These are phyloP conservation scores for Penicillium daleae DNA, from an alignment of 495 filamentous ascomycete species.

Conservation along the genomic window DNA sequence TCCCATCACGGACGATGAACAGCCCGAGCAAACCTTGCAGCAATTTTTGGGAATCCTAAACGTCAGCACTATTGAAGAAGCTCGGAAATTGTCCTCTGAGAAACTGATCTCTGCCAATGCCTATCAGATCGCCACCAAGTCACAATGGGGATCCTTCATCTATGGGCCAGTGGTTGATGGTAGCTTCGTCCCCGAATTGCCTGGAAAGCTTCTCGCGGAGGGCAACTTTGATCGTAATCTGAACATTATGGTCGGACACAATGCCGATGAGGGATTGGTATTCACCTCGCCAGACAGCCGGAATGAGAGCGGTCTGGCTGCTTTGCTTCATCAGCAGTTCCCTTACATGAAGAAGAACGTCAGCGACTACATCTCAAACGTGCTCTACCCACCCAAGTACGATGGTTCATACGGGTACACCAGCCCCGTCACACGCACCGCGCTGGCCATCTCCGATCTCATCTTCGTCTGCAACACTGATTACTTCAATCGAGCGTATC, in stretches of 20 bases:
- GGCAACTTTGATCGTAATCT: slow-evolving; percentile 59
- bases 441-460: slow-evolving; percentile 42
- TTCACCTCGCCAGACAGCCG: slow-evolving; percentile 63
- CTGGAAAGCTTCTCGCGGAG: slow-evolving; percentile 58
- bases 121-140: slow-evolving; percentile 44
- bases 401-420: slow-evolving; percentile 53
- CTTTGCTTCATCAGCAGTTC: slow-evolving; percentile 49
- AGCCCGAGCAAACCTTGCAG: slow-evolving; percentile 48
- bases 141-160: slow-evolving; percentile 52
- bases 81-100: slow-evolving; percentile 50
- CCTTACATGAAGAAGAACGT: slow-evolving; percentile 37
- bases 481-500: slow-evolving; percentile 52
- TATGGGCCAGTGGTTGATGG: slow-evolving; percentile 66
- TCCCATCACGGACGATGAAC: slow-evolving; percentile 37
- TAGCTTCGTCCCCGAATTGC: slow-evolving; percentile 56
- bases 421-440: slow-evolving; percentile 40
- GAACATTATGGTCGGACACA: slow-evolving; percentile 60
- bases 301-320: slow-evolving; percentile 43
- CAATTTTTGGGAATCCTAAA: slow-evolving; percentile 51
- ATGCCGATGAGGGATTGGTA: slow-evolving; percentile 55
- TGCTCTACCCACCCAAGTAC: slow-evolving; percentile 64
- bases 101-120: slow-evolving; percentile 56
- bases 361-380: slow-evolving; percentile 51
- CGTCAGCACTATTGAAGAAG: slow-evolving; percentile 53
- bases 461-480: slow-evolving; percentile 66